Base-by-base conservation (phyloP, 2,329 filamentous ascomycete species). In the Penicillium hesseltinei region DNA sequence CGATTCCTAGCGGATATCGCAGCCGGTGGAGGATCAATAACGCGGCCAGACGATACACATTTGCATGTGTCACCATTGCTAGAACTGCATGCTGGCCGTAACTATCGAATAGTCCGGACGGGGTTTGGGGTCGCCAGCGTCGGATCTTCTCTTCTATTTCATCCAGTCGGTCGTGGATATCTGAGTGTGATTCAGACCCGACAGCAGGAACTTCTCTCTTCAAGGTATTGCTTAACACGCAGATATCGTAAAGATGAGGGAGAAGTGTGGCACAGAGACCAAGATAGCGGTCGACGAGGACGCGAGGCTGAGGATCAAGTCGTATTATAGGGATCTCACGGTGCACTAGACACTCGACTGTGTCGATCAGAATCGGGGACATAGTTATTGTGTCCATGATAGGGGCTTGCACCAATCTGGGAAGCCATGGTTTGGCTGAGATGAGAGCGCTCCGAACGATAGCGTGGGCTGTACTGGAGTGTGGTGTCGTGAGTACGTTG, bases 171-270 rank as follows among this genome's bases (percentile, higher is more conserved):
- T 65, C 62, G 54, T 68, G 59, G 3, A 58, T 47, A 0, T 29
- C 56, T 0, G 56, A 46, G 11, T 53, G 29, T 9, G 49, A 43
- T 27, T 58, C 54, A 4, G 58, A 59, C 7, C 45, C 56, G 1
- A 51, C n/a, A 21, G 56, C 53, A 19, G 51, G 39, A 8, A 50
- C 23, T 13, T 53, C 49, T 29, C 46, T 61, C 36, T 66, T 66
- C 33, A 62, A 39, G 4, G 45, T 7, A 57, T 66, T 54, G 43
- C 67, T 68, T 44, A 56, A 62, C 44, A 65, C 64, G 50, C 69
- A 71, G 8, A 73, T 60, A 39, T 73, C 69, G 50, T 73, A 70
- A 2, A 74, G 51, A n/a, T 71, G 57, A 25, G 71, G 69, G 4
- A 74, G 54, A 9, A 73, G 61, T 2, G 70, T 65, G 2, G 64